Conservation (phyloP, 148 eudicot species). For the Dianthus caryophyllus region DNA sequence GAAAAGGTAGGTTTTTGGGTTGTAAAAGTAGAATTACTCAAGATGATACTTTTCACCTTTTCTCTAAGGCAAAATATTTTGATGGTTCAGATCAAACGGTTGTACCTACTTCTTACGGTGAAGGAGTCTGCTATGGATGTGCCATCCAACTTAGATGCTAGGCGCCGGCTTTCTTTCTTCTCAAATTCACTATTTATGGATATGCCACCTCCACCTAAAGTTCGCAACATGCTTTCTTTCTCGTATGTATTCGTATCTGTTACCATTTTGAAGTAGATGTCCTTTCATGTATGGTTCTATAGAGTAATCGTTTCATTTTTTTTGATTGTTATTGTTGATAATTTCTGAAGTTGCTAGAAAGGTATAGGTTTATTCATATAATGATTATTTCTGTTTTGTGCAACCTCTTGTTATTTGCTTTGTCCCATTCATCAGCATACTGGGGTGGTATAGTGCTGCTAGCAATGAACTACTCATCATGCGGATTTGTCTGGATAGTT, state of each 20-base stretch:
- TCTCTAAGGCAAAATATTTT: slow-evolving; percentile 11
- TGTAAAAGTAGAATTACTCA: not conserved
- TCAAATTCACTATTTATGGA: slow-evolving; percentile 98
- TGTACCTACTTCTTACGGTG: slow-evolving; percentile 78
- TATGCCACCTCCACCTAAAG: slow-evolving; percentile 96
- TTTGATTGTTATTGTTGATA: not conserved
- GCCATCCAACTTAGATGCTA: slow-evolving; percentile 93
- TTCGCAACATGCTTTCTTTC: slow-evolving; percentile 97
- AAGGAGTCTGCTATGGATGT: slow-evolving; percentile 99
- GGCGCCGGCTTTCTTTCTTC: slow-evolving; percentile 92
- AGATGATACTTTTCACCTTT: not conserved
- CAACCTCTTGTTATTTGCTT: not conserved
- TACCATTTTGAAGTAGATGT: not conserved
- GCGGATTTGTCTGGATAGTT: not conserved
- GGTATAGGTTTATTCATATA: not conserved
- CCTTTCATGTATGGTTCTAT: not conserved
- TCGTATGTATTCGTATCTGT: slow-evolving; percentile 53
- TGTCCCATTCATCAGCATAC: not conserved
- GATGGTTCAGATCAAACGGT: slow-evolving; percentile 77
- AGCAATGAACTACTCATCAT: not conserved
- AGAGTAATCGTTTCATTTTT: too few species aligned
- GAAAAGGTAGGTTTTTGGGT: slow-evolving; percentile 57
- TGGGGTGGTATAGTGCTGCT: not conserved
- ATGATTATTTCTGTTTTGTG: not conserved
- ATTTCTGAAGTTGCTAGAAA: not conserved